A percentile compares a stretch with the other conserved stretches of the same genome.
These are phyloP conservation scores for Exophiala sp. DNA, from an alignment of 2,329 filamentous ascomycete genomes.

Conservation along the genomic window DNA sequence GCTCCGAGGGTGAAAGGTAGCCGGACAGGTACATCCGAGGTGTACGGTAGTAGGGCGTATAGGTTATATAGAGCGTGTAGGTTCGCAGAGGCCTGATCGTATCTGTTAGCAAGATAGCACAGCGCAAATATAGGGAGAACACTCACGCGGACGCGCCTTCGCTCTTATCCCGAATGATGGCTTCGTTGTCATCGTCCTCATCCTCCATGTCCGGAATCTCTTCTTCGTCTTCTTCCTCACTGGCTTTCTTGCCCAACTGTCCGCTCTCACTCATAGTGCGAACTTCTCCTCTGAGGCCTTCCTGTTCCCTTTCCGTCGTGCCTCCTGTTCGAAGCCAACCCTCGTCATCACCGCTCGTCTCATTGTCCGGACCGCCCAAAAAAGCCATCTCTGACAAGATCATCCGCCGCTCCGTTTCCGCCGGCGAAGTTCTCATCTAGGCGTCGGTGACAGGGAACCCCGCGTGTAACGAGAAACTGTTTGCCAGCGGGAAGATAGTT, in stretches of 20 bases:
- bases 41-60: constrained; percentile 93
- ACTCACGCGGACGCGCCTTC: constrained; percentile 53
- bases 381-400: constrained; percentile 76
- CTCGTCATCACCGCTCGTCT: constrained; percentile 58
- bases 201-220: constrained; percentile 99
- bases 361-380: constrained; percentile 42
- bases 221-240: constrained; percentile 60
- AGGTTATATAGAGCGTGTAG: constrained; percentile 98
- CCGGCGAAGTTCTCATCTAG: constrained; percentile 91
- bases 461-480: constrained; percentile 91
- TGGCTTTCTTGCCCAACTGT: constrained; percentile 69
- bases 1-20: constrained; percentile 72
- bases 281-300: constrained; percentile 72
- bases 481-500: constrained; percentile 79
- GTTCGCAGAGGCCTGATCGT: constrained; percentile 66
- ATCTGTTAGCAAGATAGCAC: constrained; percentile 2
- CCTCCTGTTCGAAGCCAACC: constrained; percentile 90
- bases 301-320: constrained; percentile 54
- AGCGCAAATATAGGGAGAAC: background rate
- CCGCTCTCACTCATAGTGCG: constrained; percentile 84
- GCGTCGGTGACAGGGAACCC: constrained; percentile 86
- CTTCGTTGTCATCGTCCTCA: constrained; percentile 86
- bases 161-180: constrained; percentile 75
- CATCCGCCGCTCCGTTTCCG: constrained; percentile 77
- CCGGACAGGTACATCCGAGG: constrained; percentile 92